phyloP scores from a whole-genome alignment of 257 asterid genomes.

The Solanum tarijense region DNA sequence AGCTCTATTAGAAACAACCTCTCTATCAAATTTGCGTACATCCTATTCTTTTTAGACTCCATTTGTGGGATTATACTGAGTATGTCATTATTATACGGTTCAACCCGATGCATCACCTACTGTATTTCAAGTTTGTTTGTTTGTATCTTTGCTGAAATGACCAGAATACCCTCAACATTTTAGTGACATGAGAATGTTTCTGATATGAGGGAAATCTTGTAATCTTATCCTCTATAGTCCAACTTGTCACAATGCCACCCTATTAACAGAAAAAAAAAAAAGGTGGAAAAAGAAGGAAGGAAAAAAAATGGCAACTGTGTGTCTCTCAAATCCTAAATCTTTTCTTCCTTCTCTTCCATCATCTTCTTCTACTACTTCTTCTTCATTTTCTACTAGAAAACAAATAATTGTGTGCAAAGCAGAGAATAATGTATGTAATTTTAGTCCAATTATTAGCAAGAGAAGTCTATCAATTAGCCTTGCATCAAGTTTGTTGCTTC shows the following conservation, averaged over 20 bases:
- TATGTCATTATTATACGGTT: not conserved
- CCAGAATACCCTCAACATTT: not conserved
- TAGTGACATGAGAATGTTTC: not conserved
- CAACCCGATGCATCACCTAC: not conserved
- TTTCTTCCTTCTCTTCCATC: constrained; percentile 9
- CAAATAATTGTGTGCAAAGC: constrained; percentile 35
- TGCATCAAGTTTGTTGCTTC: constrained; percentile 28
- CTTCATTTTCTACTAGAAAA: not conserved
- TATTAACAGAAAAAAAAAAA: constrained; percentile 3
- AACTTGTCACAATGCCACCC: constrained; percentile 43
- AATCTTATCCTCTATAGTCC: constrained; percentile 51
- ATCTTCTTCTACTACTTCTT: constrained; percentile 2
- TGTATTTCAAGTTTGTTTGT: not conserved
- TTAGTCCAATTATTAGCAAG: constrained; percentile 22
- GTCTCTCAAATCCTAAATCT: constrained; percentile 47
- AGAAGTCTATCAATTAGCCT: constrained; percentile 39
- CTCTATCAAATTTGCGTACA: not conserved
- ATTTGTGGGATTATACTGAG: not conserved
- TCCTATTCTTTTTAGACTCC: too few species aligned
- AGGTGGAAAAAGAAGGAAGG: too few species aligned
- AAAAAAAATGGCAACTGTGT: constrained; percentile 47
- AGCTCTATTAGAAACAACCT: not conserved
- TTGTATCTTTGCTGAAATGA: not conserved
- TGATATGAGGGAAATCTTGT: constrained; percentile 27
- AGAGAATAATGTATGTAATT: constrained; percentile 11